Base-by-base conservation (phyloP, 179 eudicot species). In the Heliamphora pulchella region DNA sequence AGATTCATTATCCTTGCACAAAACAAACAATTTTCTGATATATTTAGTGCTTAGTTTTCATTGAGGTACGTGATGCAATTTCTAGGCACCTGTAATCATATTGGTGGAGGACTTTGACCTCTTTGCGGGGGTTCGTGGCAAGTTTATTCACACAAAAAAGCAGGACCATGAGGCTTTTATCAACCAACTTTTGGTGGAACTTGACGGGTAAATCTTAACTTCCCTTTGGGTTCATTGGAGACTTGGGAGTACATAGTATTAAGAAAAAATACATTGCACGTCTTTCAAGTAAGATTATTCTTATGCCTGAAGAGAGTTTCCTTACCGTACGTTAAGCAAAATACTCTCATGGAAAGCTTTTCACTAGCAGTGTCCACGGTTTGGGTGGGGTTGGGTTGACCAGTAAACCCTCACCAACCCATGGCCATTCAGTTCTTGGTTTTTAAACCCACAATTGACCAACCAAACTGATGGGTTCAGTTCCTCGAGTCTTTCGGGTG, bases 81-180 rank as follows among this genome's bases (percentile, higher is more conserved):
- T 79, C 10, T 87, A 94, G 98, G 98, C 98, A 61, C 98, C 98
- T 64, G 98, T 94, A 57, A 94, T 94, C 75, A 92, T 94, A 77
- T 93, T 91, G 80, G 98, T 94, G 85, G 98, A 94, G 80, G 96
- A 94, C 72, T 94, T 94, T 83, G 98, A 94, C 78, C 92, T 85
- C 76, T 94, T 94, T 86, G 97, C 97, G 77, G 98, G 98, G 83
- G 95, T 91, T 71, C 96, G 98, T 61, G 98, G 98, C 41, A 89
- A 88, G 87, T 90, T 89, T 83, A 79, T 94, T 81, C 96, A 94
- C 86, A 94, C 93, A 63, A 91, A 90, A 86, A 87, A 92, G 88
- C 98, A 94, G 90, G 98, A 94, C 82, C 98, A 94, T 67, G 98
- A 94, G 87, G 89, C 97, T 85, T 94, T 94, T 86, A 94, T 94